Conservation (phyloP, 2,329 filamentous ascomycete species). For the Drechslerella stenobrocha region DNA sequence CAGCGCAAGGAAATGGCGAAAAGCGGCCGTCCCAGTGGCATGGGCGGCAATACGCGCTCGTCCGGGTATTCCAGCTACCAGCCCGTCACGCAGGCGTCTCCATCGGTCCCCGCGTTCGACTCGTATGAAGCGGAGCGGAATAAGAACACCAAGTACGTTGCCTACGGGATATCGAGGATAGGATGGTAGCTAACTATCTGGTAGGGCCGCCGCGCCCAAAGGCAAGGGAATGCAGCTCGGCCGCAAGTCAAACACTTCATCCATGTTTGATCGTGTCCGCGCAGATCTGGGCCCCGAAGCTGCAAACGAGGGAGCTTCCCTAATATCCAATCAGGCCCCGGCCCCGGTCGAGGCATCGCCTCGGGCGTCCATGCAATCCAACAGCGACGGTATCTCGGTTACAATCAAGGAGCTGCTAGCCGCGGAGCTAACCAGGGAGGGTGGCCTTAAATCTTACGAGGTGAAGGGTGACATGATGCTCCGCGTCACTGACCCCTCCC, state of each 20-base stretch:
- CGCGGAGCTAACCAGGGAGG: constrained; percentile 85
- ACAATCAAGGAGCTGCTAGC: constrained; percentile 87
- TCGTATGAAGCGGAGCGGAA: constrained; percentile 97
- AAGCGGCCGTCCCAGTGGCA: constrained; percentile 61
- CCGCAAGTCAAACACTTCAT: constrained; percentile 96
- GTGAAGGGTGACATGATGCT: constrained; percentile 91
- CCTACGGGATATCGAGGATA: background rate
- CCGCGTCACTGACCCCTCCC: constrained; percentile 80
- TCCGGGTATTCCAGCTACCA: constrained; percentile 89
- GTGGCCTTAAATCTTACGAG: constrained; percentile 79
- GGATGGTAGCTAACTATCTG: constrained; percentile 52
- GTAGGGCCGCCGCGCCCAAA: constrained; percentile 68
- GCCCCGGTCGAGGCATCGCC: constrained; percentile 57
- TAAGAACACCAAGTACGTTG: constrained; percentile 75
- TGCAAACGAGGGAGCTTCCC: constrained; percentile 64
- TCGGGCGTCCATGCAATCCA: constrained; percentile 67
- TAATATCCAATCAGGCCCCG: constrained; percentile 69
- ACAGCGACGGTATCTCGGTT: constrained; percentile 83
- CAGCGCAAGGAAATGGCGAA: constrained; percentile 95
- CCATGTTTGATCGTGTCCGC: constrained; percentile 94
- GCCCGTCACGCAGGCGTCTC: constrained; percentile 68
- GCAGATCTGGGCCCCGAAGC: constrained; percentile 86
- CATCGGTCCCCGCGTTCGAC: constrained; percentile 74
- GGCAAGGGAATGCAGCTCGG: constrained; percentile 99
- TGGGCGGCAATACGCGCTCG: constrained; percentile 63